Evolutionary conservation across 2,329 filamentous ascomycete species (phyloP).

Genomic region (Hymenoscyphus linearis): DNA sequence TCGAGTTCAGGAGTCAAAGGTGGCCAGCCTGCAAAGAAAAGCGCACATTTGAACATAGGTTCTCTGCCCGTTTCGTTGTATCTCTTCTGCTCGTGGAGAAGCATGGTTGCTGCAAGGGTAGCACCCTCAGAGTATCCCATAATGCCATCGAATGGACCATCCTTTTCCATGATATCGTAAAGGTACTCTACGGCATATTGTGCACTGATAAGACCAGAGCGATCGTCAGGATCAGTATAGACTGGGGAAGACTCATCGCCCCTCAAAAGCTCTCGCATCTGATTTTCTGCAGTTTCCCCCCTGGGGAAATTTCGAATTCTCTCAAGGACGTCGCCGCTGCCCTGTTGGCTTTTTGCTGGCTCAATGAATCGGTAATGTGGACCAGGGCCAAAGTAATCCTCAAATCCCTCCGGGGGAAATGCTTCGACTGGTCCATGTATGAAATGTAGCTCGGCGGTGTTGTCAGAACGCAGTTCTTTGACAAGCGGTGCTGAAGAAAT

Average conservation of each 20-base stretch:
- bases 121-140: constrained; percentile 59
- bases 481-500: constrained; percentile 40
- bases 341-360: constrained; percentile 34
- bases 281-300: constrained; percentile 26
- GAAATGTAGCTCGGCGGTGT: constrained; percentile 45
- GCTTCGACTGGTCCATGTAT: constrained; percentile 47
- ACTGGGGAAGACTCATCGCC: constrained; percentile 10
- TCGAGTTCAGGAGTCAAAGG: constrained; percentile 43
- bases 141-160: constrained; percentile 46
- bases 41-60: constrained; percentile 37
- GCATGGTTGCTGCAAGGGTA: constrained; percentile 47
- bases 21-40: constrained; percentile 51
- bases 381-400: constrained; percentile 50
- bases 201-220: constrained; percentile 17
- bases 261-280: constrained; percentile 26
- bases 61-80: constrained; percentile 30
- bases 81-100: constrained; percentile 45
- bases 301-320: constrained; percentile 28
- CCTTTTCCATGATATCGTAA: constrained; percentile 41
- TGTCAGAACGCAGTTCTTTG: constrained; percentile 42
- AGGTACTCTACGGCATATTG: constrained; percentile 31
- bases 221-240: constrained; percentile 11
- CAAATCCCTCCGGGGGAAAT: constrained; percentile 47
- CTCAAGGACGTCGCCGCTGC: constrained; percentile 26
- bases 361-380: constrained; percentile 53